Evolutionary conservation across 1,284 basidiomycete species (phyloP), one percentile per base, ranked within the genome.

Genomic region (Heterobasidion irregulare): DNA sequence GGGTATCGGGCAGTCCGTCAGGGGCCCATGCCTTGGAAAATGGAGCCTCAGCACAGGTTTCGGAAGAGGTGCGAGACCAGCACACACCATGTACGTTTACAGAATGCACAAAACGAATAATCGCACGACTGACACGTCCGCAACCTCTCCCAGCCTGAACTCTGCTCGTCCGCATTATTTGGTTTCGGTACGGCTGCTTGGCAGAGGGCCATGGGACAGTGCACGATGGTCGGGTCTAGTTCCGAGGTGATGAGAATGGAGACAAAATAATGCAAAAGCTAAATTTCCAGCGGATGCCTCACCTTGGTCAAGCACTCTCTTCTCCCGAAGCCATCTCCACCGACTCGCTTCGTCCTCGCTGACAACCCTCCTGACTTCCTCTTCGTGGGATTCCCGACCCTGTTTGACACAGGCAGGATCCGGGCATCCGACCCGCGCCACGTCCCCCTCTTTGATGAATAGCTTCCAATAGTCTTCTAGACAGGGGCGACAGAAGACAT

Each of bases 401-500:
- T 77, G 62, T 74, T 92, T 83, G 70, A 95, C 80, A 74, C 95
- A 77, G 61, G 80, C 69, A 7, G 80, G 78, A 61, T 88, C 83
- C 1, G 90, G 86, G 65, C 89, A 93, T 0, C 81, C 78, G 0
- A 92, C 88, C 32, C 75, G 73, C 18, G 72, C 75, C 5, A 90
- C 75, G 57, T 86, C 81, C 12, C 89, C 89, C 66, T 92, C 89
- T 52, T 70, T 71, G 54, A 92, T 86, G 63, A 82, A 84, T 47
- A 90, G 66, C 53, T 76, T 75, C 86, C 89, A 92, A 65, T 85
- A 91, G 59, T 86, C 83, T 53, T 75, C 73, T 43, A 92, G 67
- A 65, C 89, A 92, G 8, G 75, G 65, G 26, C 79, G 77, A 66
- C 89, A 92, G 65, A 90, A 91, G 15, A 89, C 76, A 66, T 92